These are phyloP conservation scores for Datura wrightii DNA, from an alignment of 257 asterid species.

Conservation along the genomic window DNA sequence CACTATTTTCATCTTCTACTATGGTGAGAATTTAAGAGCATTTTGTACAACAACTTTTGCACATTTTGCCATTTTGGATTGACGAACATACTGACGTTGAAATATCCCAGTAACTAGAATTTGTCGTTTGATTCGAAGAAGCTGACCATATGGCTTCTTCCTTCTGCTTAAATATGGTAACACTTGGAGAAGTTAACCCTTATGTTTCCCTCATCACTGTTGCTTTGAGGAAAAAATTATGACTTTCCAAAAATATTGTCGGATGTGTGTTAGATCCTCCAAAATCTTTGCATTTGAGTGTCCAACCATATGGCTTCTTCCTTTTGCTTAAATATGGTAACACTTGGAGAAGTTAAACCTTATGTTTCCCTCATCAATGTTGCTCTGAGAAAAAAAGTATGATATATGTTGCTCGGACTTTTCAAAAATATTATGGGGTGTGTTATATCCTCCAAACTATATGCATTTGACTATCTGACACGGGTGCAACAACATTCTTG, in stretches of 20 bases:
- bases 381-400: background rate
- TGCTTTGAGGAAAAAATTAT: background rate
- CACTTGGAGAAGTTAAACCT: background rate
- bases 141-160: conserved; percentile 17
- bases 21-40: background rate
- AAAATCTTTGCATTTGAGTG: background rate
- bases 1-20: background rate
- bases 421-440: background rate
- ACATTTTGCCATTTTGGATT: background rate
- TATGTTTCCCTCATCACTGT: background rate
- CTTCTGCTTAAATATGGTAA: background rate
- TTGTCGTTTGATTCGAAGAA: background rate
- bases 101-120: background rate
- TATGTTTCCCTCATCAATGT: background rate
- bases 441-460: background rate
- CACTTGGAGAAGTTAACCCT: background rate
- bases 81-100: background rate
- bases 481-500: background rate
- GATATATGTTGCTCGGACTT: background rate
- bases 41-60: background rate
- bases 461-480: background rate
- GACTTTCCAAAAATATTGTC: background rate
- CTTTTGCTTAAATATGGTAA: background rate
- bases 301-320: background rate
- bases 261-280: background rate